Percentiles rank a stretch among this genome's conserved stretches.
phyloP scores from a whole-genome alignment of 495 filamentous ascomycete species.

The Schizothecium vesticola region DNA sequence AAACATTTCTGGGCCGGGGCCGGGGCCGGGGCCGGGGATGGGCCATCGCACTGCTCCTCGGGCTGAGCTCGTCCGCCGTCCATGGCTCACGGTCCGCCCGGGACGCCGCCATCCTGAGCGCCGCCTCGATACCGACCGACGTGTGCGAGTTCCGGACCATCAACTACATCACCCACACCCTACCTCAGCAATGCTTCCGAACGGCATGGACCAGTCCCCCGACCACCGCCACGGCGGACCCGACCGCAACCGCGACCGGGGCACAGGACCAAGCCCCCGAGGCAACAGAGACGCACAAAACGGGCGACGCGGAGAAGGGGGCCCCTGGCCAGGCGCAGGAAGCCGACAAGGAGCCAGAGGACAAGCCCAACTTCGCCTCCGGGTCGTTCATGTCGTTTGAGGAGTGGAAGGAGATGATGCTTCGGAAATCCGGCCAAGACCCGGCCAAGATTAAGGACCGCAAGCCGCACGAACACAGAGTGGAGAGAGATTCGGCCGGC shows the following conservation, averaged over 20 bases:
- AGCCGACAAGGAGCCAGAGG: slow-evolving; percentile 13
- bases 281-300: slow-evolving; percentile 10
- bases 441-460: slow-evolving; percentile 62
- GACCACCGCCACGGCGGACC: slow-evolving; percentile 15
- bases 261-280: slow-evolving; percentile 9
- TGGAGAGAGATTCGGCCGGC: slow-evolving; percentile 26
- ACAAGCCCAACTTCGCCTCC: slow-evolving; percentile 59
- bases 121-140: slow-evolving; percentile 13
- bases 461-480: slow-evolving; percentile 33
- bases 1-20: slow-evolving; percentile 2
- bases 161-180: slow-evolving; percentile 74
- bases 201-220: slow-evolving; percentile 36
- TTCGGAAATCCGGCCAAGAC: slow-evolving; percentile 80
- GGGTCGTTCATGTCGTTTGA: slow-evolving; percentile 94
- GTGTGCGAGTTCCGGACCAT: slow-evolving; percentile 61
- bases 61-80: slow-evolving; percentile 18
- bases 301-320: slow-evolving; percentile 14
- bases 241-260: slow-evolving; percentile 7
- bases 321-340: slow-evolving; percentile 2
- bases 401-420: slow-evolving; percentile 94
- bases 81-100: slow-evolving; percentile 16
- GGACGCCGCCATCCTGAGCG: slow-evolving; percentile 12
- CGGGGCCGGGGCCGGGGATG: neutral
- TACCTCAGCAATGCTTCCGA: slow-evolving; percentile 71
- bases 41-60: slow-evolving; percentile 22